Conservation (phyloP, 352 stramenopile species). For the Phytophthora brassicae region DNA sequence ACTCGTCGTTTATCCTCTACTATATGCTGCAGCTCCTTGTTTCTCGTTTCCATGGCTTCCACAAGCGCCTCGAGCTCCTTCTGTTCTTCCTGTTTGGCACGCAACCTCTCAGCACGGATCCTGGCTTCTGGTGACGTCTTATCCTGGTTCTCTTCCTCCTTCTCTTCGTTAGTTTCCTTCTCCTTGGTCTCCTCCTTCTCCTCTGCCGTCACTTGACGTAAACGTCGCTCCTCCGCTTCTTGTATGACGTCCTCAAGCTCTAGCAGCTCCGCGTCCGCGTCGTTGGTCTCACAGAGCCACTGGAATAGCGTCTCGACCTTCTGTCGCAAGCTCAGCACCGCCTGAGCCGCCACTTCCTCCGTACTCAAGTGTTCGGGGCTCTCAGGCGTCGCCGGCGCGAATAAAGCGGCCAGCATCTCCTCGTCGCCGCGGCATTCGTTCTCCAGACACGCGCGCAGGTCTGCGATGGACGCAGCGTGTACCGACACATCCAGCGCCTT, state of each 20-base stretch:
- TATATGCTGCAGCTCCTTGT: slow-evolving; percentile 41
- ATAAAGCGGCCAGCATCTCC: slow-evolving; percentile 55
- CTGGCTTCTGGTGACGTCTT: slow-evolving; percentile 36
- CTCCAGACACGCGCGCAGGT: slow-evolving; percentile 55
- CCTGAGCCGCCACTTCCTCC: slow-evolving; percentile 52
- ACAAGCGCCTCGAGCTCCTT: slow-evolving; percentile 48
- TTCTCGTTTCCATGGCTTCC: slow-evolving; percentile 35
- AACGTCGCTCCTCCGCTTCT: slow-evolving; percentile 40
- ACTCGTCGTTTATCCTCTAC: slow-evolving; percentile 51
- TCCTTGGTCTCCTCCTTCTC: slow-evolving; percentile 1
- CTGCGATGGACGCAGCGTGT: slow-evolving; percentile 43
- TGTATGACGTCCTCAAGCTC: slow-evolving; percentile 51
- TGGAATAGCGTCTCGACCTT: slow-evolving; percentile 61
- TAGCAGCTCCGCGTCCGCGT: slow-evolving; percentile 50
- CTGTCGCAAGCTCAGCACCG: slow-evolving; percentile 52
- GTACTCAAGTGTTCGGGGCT: slow-evolving; percentile 30
- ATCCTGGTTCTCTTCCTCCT: slow-evolving; percentile 5
- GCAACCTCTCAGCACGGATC: slow-evolving; percentile 45
- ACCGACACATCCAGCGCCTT: slow-evolving; percentile 70
- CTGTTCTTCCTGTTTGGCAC: slow-evolving; percentile 56
- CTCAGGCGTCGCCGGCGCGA: slow-evolving; percentile 27
- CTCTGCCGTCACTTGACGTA: slow-evolving; percentile 35
- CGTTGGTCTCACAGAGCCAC: slow-evolving; percentile 49
- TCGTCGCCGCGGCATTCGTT: slow-evolving; percentile 49
- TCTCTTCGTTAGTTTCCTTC: background rate